A percentile compares a stretch with the other conserved stretches of the same genome.
Evolutionary conservation across 2,329 filamentous ascomycete genomes (phyloP).

Genomic region (Penicillium griseofulvum): DNA sequence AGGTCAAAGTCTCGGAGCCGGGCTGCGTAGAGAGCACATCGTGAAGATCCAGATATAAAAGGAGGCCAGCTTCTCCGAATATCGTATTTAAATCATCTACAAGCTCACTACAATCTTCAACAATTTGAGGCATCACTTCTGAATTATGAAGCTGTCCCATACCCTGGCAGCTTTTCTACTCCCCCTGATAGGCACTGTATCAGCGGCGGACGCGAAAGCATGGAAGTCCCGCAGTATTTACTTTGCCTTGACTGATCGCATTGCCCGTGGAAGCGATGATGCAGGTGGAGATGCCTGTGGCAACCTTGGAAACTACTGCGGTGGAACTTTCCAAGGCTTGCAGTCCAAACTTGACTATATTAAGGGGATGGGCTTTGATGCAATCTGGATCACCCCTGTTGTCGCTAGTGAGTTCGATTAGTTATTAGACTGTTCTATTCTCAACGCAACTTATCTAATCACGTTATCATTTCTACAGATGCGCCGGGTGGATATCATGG

Average conservation of each 20-base stretch:
- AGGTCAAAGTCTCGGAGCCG: neutral
- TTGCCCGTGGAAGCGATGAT: neutral
- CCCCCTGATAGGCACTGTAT: neutral
- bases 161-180: neutral
- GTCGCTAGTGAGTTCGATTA: neutral
- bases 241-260: neutral
- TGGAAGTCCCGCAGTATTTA: conserved; percentile 1
- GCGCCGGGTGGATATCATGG: neutral
- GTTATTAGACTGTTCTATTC: neutral
- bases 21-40: neutral
- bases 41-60: neutral
- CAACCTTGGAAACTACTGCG: neutral
- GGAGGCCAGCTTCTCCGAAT: neutral
- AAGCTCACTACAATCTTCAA: neutral
- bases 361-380: neutral
- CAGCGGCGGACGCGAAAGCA: neutral
- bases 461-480: neutral
- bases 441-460: neutral
- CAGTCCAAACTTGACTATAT: neutral
- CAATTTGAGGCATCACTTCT: neutral
- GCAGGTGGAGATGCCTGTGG: neutral
- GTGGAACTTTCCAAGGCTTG: neutral
- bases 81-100: neutral
- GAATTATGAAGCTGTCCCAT: neutral
- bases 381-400: neutral